Conservation (phyloP, 768 basidiomycete species). For the Rhodotorula kratochvilovae region DNA sequence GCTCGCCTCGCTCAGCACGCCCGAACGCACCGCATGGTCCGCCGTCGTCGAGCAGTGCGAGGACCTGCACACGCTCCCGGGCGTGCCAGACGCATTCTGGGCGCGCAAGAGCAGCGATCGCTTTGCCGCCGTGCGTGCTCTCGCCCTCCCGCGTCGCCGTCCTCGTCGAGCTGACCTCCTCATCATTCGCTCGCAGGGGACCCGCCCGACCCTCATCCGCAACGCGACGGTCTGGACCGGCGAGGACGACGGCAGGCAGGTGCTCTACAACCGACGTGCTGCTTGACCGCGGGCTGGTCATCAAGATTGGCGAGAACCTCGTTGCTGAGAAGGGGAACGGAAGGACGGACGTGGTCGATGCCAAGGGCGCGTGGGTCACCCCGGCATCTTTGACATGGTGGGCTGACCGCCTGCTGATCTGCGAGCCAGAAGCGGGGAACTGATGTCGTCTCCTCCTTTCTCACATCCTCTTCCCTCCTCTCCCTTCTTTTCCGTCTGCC, state of each 20-base stretch:
- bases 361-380: slow-evolving; percentile 63
- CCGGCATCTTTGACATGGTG: slow-evolving; percentile 49
- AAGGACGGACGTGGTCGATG: slow-evolving; percentile 54
- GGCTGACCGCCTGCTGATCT: no score
- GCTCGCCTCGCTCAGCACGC: not conserved
- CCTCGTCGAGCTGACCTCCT: not conserved
- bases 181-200: slow-evolving; percentile 48
- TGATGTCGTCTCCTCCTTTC: no score
- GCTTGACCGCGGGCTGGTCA: slow-evolving; percentile 62
- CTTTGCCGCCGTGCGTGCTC: slow-evolving; percentile 36
- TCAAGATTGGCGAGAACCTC: slow-evolving; percentile 54
- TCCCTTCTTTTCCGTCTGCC: slow-evolving; percentile 42
- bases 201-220: slow-evolving; percentile 56
- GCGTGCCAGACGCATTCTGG: slow-evolving; percentile 38
- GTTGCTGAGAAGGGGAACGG: slow-evolving; percentile 59
- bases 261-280: slow-evolving; percentile 58
- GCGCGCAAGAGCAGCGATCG: slow-evolving; percentile 44
- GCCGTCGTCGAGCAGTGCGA: slow-evolving; percentile 46
- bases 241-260: slow-evolving; percentile 56
- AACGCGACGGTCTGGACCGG: slow-evolving; percentile 82
- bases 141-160: not conserved
- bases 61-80: slow-evolving; percentile 42
- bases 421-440: no score
- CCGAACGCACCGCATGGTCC: not conserved
- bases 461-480: not conserved